Evolutionary conservation across 2,329 filamentous ascomycete species (phyloP).

Genomic region (Colletotrichum tropicale): DNA sequence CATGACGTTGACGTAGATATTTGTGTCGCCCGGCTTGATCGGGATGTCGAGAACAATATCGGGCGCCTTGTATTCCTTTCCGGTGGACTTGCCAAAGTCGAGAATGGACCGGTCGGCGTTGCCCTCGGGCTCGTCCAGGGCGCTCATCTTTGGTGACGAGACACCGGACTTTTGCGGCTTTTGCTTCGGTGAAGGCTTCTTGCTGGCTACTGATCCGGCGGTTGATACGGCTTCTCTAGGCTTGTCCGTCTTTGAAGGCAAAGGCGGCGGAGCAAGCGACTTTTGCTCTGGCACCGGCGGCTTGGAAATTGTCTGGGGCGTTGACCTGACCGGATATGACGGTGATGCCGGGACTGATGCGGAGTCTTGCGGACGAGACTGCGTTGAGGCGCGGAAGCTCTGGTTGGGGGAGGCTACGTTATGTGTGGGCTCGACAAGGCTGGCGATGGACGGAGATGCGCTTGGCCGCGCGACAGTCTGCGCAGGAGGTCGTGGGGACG

Average conservation of each 20-base stretch:
- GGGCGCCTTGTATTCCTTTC: conserved; percentile 65
- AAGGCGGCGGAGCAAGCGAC: conserved; percentile 36
- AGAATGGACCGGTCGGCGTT: conserved; percentile 56
- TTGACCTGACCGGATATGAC: conserved; percentile 38
- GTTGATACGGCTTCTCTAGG: conserved; percentile 8
- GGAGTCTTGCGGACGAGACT: conserved; percentile 33
- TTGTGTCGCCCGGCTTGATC: conserved; percentile 74
- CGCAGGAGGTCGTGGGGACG: conserved; percentile 53
- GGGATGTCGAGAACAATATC: conserved; percentile 87
- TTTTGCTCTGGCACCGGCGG: conserved; percentile 41
- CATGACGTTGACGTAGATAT: conserved; percentile 95
- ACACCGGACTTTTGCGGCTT: conserved; percentile 43
- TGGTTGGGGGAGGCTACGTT: conserved; percentile 39
- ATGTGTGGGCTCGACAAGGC: conserved; percentile 74
- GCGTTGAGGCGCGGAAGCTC: conserved; percentile 24
- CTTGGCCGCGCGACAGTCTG: conserved; percentile 70
- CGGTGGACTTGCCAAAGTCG: conserved; percentile 64
- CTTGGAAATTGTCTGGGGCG: conserved; percentile 36
- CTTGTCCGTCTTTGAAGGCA: conserved; percentile 27
- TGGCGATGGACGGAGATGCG: conserved; percentile 89
- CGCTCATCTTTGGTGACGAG: conserved; percentile 55
- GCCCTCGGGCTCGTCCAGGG: conserved; percentile 48
- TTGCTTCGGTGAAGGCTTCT: conserved; percentile 53
- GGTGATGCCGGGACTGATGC: conserved; percentile 48
- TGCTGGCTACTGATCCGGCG: conserved; percentile 28